Evolutionary conservation across 2,329 filamentous ascomycete species (phyloP).

Genomic region (Fusarium sp.): DNA sequence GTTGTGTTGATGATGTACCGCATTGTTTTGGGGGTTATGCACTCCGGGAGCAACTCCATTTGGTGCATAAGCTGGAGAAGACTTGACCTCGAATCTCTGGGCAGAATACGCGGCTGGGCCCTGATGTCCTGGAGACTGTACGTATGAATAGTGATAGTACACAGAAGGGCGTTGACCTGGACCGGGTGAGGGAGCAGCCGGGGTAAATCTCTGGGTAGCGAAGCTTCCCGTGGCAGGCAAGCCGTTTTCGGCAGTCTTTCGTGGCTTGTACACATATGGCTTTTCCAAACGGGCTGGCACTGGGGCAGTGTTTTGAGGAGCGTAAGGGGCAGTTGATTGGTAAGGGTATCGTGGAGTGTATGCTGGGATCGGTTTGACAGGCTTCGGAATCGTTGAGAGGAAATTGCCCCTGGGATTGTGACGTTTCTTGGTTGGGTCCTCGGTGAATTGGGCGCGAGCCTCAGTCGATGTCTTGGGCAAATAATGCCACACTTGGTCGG

Average conservation of each 20-base stretch:
- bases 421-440: conserved; percentile 69
- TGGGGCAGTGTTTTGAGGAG: conserved; percentile 10
- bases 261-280: conserved; percentile 66
- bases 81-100: conserved; percentile 42
- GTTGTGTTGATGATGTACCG: conserved; percentile 16
- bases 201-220: conserved; percentile 43
- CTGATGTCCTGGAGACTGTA: conserved; percentile 25
- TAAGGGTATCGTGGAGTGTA: conserved; percentile 44
- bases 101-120: conserved; percentile 24
- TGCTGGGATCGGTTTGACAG: conserved; percentile 52
- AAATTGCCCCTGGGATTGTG: conserved; percentile 79
- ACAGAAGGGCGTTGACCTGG: conserved; percentile 23
- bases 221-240: conserved; percentile 39
- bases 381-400: conserved; percentile 73
- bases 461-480: conserved; percentile 88
- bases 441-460: conserved; percentile 89
- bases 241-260: conserved; percentile 49
- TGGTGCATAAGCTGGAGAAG: conserved; percentile 28
- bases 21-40: conserved; percentile 4
- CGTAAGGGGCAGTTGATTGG: conserved; percentile 32
- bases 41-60: conserved; percentile 6
- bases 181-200: conserved; percentile 19
- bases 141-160: conserved; percentile 30
- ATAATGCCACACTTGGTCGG: conserved; percentile 88
- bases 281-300: conserved; percentile 50